Conservation (phyloP, 2,329 filamentous ascomycete species). For the Pestalotiopsis sp. region DNA sequence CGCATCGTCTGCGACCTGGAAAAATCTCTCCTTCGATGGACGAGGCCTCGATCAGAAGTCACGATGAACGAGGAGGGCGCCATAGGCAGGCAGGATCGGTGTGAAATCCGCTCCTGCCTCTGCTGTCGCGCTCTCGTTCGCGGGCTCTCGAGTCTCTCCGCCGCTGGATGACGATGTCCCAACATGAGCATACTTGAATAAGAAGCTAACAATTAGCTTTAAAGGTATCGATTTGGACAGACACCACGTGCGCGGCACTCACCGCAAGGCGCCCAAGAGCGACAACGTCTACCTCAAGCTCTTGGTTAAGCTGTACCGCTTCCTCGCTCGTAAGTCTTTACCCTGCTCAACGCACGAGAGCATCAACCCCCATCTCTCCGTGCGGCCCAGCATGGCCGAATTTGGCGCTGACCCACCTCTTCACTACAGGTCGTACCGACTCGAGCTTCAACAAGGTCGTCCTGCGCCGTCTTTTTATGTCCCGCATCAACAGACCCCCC, state of each 20-base stretch:
- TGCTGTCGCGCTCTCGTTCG: background rate
- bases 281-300: constrained; percentile 98
- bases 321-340: constrained; percentile 78
- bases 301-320: constrained; percentile 97
- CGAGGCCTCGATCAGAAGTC: constrained; percentile 4
- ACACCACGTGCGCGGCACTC: constrained; percentile 71
- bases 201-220: constrained; percentile 62
- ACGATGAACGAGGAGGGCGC: background rate
- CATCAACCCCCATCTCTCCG: too few species aligned
- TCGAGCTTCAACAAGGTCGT: constrained; percentile 98
- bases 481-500: constrained; percentile 95
- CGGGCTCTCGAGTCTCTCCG: constrained; percentile 6
- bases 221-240: constrained; percentile 73
- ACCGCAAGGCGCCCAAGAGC: constrained; percentile 96
- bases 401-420: background rate
- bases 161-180: constrained; percentile 23
- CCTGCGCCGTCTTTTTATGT: constrained; percentile 97
- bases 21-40: constrained; percentile 17
- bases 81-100: background rate
- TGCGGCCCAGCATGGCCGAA: background rate
- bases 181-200: constrained; percentile 64
- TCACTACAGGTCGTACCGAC: constrained; percentile 81
- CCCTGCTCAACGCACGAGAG: background rate
- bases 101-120: background rate
- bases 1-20: constrained; percentile 13